Evolutionary conservation across 2,329 filamentous ascomycete species (phyloP).

Genomic region (Ascochyta pisi): DNA sequence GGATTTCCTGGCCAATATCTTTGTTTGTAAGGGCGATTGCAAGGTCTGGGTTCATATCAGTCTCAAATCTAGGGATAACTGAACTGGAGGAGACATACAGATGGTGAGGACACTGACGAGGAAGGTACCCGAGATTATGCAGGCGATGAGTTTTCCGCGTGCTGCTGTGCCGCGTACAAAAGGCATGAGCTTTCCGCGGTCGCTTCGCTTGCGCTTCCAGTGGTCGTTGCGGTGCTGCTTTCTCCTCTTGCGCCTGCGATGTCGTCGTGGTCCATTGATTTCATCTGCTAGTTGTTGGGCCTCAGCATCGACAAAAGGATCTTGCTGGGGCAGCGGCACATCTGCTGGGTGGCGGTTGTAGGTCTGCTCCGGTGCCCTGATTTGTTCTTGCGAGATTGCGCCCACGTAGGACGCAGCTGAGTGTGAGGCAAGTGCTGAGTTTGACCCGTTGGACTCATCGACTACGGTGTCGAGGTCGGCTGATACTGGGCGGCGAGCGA

Average conservation of each 20-base stretch:
- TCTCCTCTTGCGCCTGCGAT: constrained; percentile 43
- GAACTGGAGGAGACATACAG: constrained; percentile 62
- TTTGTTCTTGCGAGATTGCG: constrained; percentile 36
- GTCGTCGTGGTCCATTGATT: constrained; percentile 50
- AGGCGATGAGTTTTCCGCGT: constrained; percentile 48
- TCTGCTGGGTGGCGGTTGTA: constrained; percentile 44
- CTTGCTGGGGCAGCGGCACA: constrained; percentile 28
- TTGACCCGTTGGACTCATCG: constrained; percentile 35
- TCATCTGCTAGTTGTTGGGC: constrained; percentile 57
- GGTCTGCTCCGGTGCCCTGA: constrained; percentile 28
- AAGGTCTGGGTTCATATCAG: constrained; percentile 64
- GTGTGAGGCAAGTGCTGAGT: constrained; percentile 44
- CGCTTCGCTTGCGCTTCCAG: constrained; percentile 39
- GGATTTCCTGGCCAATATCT: constrained; percentile 72
- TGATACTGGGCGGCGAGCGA: constrained; percentile 39
- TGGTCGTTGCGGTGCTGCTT: constrained; percentile 34
- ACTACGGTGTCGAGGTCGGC: constrained; percentile 32
- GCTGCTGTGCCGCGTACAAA: constrained; percentile 38
- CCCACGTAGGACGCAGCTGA: constrained; percentile 46
- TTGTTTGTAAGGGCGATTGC: constrained; percentile 72
- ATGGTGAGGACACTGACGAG: constrained; percentile 65
- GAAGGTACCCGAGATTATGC: constrained; percentile 70
- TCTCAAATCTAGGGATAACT: constrained; percentile 2
- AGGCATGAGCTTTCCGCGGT: constrained; percentile 24
- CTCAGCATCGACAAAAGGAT: constrained; percentile 52